Percentiles rank a stretch among this genome's conserved stretches.
phyloP scores from a whole-genome alignment of 345 rosid genomes.

The Arabis alpina region DNA sequence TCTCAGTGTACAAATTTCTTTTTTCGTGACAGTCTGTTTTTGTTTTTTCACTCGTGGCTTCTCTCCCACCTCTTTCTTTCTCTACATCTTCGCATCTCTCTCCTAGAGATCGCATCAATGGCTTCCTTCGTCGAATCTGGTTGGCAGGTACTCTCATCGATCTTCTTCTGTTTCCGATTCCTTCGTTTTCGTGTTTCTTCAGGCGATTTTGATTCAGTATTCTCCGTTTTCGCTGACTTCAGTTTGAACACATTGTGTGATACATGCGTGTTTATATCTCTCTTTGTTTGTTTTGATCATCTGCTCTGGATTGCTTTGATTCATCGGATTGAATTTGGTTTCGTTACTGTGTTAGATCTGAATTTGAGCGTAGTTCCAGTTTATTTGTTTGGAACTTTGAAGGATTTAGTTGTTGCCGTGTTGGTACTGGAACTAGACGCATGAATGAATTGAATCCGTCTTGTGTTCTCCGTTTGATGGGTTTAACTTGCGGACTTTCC shows the following conservation, averaged over 20 bases:
- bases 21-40: conserved; percentile 49
- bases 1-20: conserved; percentile 13
- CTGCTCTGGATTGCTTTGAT: neutral
- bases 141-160: conserved; percentile 70
- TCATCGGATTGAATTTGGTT: neutral
- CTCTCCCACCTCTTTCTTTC: conserved; percentile 35
- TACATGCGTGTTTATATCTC: conserved; percentile 1
- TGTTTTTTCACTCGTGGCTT: conserved; percentile 35
- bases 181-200: neutral
- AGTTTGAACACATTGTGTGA: conserved; percentile 19
- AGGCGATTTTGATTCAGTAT: neutral
- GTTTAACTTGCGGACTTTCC: conserved; percentile 20
- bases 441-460: neutral
- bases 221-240: conserved; percentile 17
- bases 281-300: neutral
- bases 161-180: neutral
- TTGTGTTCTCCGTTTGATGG: too few relatives aligned
- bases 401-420: neutral
- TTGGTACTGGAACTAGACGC: neutral
- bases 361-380: conserved; percentile 11
- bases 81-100: conserved; percentile 15
- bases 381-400: neutral
- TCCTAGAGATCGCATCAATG: conserved; percentile 49
- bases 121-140: conserved; percentile 74
- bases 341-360: conserved; percentile 35